Evolutionary conservation across 768 basidiomycete species (phyloP).

Genomic region (Chalciporus piperatus): DNA sequence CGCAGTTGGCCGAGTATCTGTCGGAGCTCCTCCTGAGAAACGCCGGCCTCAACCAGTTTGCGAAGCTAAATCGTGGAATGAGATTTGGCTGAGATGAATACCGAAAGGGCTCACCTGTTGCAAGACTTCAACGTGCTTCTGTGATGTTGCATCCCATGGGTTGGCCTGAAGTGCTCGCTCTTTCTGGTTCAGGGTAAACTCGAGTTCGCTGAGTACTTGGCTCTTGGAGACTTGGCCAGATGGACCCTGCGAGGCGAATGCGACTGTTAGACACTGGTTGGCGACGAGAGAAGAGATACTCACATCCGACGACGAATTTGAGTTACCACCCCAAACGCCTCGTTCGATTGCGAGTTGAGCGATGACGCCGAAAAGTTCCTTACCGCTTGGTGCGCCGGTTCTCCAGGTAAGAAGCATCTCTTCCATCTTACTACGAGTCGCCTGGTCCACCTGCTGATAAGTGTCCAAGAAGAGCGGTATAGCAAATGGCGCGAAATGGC

Average conservation of each 20-base stretch:
- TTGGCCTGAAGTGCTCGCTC: constrained; percentile 70
- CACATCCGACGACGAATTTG: constrained; percentile 37
- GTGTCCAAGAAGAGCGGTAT: constrained; percentile 83
- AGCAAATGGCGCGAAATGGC: constrained; percentile 78
- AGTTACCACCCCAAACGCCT: constrained; percentile 70
- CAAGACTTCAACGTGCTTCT: constrained; percentile 73
- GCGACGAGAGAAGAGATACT: constrained; percentile 20
- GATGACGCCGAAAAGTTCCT: constrained; percentile 80
- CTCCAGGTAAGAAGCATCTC: constrained; percentile 98
- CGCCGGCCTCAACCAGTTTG: constrained; percentile 71
- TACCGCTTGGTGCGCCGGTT: constrained; percentile 73
- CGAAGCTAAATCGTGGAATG: constrained; percentile 47
- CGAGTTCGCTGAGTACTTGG: constrained; percentile 80
- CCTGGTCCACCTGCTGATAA: constrained; percentile 81
- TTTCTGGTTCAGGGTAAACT: constrained; percentile 79
- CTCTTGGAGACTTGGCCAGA: constrained; percentile 60
- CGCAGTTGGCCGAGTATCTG: constrained; percentile 76
- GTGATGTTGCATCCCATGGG: constrained; percentile 65
- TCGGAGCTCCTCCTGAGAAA: constrained; percentile 74
- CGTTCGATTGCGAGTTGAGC: constrained; percentile 84
- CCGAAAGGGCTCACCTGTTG: constrained; percentile 60
- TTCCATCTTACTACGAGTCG: constrained; percentile 91
- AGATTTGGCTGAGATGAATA: neutral
- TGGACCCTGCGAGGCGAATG: constrained; percentile 28
- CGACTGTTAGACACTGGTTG: neutral